Conservation (phyloP, 805 yeast species). For the Candida koratica region DNA sequence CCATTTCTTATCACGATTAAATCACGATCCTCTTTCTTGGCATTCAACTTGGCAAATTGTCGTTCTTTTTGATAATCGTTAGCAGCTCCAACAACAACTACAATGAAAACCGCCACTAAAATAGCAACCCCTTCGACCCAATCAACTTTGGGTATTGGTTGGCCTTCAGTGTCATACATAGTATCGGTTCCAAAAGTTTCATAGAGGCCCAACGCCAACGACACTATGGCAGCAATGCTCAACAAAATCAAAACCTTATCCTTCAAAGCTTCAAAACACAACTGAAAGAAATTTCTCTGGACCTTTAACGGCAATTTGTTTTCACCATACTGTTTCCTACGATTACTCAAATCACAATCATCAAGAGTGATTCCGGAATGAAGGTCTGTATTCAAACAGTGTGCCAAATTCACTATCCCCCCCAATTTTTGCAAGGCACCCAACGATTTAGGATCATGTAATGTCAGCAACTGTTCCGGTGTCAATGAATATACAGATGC, state of each 20-base stretch:
- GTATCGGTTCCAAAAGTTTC: conserved; percentile 86
- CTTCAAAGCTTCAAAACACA: conserved; percentile 80
- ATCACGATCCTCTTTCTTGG: conserved; percentile 81
- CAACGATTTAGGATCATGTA: conserved; percentile 65
- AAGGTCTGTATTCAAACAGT: conserved; percentile 34
- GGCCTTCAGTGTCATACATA: conserved; percentile 73
- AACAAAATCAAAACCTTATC: conserved; percentile 87
- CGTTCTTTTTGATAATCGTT: conserved; percentile 96
- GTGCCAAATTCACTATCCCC: conserved; percentile 36
- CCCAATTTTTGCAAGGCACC: conserved; percentile 40
- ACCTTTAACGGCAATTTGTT: conserved; percentile 70
- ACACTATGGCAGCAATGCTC: conserved; percentile 80
- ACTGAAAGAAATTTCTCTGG: conserved; percentile 61
- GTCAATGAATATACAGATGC: conserved; percentile 13
- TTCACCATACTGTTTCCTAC: conserved; percentile 56
- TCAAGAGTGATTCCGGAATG: conserved; percentile 39
- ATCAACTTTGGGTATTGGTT: conserved; percentile 75
- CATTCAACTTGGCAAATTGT: conserved; percentile 83
- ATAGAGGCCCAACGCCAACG: conserved; percentile 86
- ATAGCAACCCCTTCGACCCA: conserved; percentile 99
- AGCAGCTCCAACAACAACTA: conserved; percentile 89
- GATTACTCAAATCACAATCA: conserved; percentile 26
- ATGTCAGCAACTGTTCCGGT: conserved; percentile 34
- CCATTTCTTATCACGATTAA: conserved; percentile 75
- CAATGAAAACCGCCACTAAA: conserved; percentile 83